These are phyloP conservation scores for Corymbia citriodora DNA, from an alignment of 441 rosid species.

Conservation along the genomic window DNA sequence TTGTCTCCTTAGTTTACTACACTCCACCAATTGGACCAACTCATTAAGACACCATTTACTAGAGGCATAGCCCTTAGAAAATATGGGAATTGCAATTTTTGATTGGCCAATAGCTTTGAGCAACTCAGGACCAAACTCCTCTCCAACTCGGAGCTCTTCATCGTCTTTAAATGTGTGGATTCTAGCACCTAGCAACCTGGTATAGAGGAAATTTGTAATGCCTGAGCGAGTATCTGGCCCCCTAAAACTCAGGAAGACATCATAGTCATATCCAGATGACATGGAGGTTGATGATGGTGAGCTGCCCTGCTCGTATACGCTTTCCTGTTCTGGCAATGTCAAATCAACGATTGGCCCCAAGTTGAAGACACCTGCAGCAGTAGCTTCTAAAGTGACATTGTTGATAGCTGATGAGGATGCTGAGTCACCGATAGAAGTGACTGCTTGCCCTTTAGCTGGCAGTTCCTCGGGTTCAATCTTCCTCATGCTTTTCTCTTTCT, in stretches of 20 bases:
- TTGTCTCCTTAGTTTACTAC: not conserved
- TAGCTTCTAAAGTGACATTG: not conserved
- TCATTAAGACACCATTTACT: not conserved
- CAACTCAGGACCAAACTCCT: not conserved
- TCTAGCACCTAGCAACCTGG: not conserved
- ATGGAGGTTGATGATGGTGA: not conserved
- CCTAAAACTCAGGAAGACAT: not conserved
- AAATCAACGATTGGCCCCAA: not conserved
- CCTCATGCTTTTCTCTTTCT: not conserved
- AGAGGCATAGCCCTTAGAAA: not conserved
- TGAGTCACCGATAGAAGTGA: too few relatives aligned
- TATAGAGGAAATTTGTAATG: not conserved
- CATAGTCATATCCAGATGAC: not conserved
- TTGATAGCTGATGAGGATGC: not conserved
- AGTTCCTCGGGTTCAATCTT: too few relatives aligned
- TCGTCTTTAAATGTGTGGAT: not conserved
- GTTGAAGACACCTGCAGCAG: not conserved
- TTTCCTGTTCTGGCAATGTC: not conserved
- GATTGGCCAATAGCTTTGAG: not conserved
- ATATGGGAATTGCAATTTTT: not conserved
- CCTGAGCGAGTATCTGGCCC: not conserved
- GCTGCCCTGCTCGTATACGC: accelerated
- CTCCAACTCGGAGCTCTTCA: not conserved
- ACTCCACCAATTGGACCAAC: not conserved
- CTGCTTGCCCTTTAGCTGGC: too few relatives aligned